Base-by-base conservation (phyloP, 176 grass and related monocot species). In the Elaeis guineensis region DNA sequence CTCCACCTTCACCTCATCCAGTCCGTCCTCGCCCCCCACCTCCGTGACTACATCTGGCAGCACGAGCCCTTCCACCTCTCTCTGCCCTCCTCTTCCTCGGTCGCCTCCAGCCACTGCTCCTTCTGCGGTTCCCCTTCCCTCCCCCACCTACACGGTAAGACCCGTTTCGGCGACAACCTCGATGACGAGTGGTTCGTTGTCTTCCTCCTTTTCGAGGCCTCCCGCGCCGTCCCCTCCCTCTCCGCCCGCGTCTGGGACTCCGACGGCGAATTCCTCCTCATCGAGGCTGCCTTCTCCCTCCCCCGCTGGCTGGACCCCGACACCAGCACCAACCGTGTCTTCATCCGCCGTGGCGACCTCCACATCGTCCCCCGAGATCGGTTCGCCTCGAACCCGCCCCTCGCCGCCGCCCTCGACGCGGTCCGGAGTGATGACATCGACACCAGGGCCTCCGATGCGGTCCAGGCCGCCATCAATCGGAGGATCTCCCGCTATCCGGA, bases 181-280 rank as follows among this genome's bases (percentile, higher is more conserved):
- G 69, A 81, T 19, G 93, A 92, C 54, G 93, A 97, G 61, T 97
- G 93, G 93, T 72, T 97, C 76, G 80, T 76, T 12, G 81, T 78
- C 19, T 70, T 84, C 66, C 84, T 97, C 52, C 75, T 97, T 28
- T 97, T 91, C 72, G 20, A 61, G 4, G 81, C 83, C 58, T 83
- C 93, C 51, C 55, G 62, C 52, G 60, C 66, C 51, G 66, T 92
- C 52, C 87, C 81, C 0, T 4, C 58, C 50, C 2, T 78, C 20
- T 74, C 69, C 11, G 80, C 75, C 28, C 78, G 81, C 59, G 63
- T 83, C 0, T 92, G 87, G 93, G 93, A 98, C 63, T 92, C 87
- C 6, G 93, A 98, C 16, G 93, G 93, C 1, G 93, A 98, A 35
- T 98, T 98, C 73, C 93, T 98, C 72, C 87, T 98, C 73, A 98